These are phyloP conservation scores for Umbelopsis sp. DNA, from an alignment of 371 early-diverging fungal genomes.

Conservation along the genomic window DNA sequence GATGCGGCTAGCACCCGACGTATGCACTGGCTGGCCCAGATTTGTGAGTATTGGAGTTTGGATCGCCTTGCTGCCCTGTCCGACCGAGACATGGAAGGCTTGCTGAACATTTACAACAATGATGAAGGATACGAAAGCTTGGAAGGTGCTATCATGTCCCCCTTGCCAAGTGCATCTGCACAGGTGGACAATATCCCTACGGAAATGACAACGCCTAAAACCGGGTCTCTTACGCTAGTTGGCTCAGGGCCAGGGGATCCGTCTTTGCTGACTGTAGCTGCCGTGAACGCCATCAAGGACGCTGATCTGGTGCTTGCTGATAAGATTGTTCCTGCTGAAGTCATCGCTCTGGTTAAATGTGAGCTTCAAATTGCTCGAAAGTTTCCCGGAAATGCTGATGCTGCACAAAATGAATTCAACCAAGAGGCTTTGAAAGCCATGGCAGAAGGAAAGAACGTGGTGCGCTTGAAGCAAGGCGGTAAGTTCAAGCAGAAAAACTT, in stretches of 20 bases:
- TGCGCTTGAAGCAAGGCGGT: constrained; percentile 74
- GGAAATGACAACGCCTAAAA: not conserved
- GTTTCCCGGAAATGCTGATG: constrained; percentile 77
- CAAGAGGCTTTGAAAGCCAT: constrained; percentile 66
- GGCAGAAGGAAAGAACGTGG: constrained; percentile 70
- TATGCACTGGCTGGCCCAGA: constrained; percentile 75
- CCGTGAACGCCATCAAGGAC: constrained; percentile 63
- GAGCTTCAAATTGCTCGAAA: constrained; percentile 70
- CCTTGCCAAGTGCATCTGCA: constrained; percentile 19
- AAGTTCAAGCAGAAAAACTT: not conserved
- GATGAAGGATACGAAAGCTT: constrained; percentile 61
- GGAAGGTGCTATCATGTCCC: constrained; percentile 15
- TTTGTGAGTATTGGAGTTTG: constrained; percentile 78
- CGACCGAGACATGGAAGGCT: constrained; percentile 60
- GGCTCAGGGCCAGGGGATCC: constrained; percentile 92
- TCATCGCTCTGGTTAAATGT: constrained; percentile 61
- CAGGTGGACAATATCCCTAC: not conserved
- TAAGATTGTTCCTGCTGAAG: constrained; percentile 76
- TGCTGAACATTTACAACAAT: constrained; percentile 65
- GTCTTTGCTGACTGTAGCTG: constrained; percentile 78
- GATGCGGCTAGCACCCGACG: constrained; percentile 56
- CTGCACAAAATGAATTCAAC: constrained; percentile 83
- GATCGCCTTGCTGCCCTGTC: constrained; percentile 61
- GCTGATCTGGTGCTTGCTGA: constrained; percentile 88
- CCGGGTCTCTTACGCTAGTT: constrained; percentile 62